phyloP scores from a whole-genome alignment of 2,329 filamentous ascomycete genomes.

The Monilinia vaccinii-corymbosi region DNA sequence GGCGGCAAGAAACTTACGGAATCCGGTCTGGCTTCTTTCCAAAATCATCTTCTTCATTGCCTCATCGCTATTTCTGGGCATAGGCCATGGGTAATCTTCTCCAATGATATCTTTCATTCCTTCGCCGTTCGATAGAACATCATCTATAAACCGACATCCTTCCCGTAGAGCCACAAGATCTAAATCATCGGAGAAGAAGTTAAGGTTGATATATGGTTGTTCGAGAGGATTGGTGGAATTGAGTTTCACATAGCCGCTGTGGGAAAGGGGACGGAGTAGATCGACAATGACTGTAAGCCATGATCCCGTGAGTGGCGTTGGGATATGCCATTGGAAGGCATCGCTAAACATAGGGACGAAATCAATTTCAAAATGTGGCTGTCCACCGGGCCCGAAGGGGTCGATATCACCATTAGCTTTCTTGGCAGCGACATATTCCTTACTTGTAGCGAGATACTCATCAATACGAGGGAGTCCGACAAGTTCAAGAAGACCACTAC shows the following conservation, averaged over 20 bases:
- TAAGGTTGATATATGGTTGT: conserved; percentile 37
- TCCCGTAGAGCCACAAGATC: conserved; percentile 46
- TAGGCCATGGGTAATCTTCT: conserved; percentile 49
- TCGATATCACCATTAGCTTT: conserved; percentile 35
- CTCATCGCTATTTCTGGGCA: conserved; percentile 46
- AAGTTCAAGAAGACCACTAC: conserved; percentile 39
- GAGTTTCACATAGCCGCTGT: conserved; percentile 34
- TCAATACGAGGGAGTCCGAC: conserved; percentile 51
- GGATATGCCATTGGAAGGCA: conserved; percentile 41
- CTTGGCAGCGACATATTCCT: conserved; percentile 38
- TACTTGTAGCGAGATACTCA: conserved; percentile 39
- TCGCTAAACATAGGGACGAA: conserved; percentile 49
- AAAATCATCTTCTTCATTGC: conserved; percentile 47
- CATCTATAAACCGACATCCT: conserved; percentile 27
- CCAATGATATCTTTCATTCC: conserved; percentile 46
- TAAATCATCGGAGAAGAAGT: conserved; percentile 33
- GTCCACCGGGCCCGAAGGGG: conserved; percentile 46
- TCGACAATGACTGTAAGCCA: conserved; percentile 49
- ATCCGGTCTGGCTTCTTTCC: conserved; percentile 50
- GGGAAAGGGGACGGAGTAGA: conserved; percentile 39
- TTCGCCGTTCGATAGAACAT: conserved; percentile 47
- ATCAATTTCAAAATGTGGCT: conserved; percentile 54
- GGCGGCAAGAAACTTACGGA: not conserved
- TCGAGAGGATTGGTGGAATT: conserved; percentile 44
- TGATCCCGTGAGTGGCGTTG: conserved; percentile 35